Percentiles rank a stretch among this genome's conserved stretches.
phyloP scores from a whole-genome alignment of 345 rosid genomes.

The Eucalyptus albens region DNA sequence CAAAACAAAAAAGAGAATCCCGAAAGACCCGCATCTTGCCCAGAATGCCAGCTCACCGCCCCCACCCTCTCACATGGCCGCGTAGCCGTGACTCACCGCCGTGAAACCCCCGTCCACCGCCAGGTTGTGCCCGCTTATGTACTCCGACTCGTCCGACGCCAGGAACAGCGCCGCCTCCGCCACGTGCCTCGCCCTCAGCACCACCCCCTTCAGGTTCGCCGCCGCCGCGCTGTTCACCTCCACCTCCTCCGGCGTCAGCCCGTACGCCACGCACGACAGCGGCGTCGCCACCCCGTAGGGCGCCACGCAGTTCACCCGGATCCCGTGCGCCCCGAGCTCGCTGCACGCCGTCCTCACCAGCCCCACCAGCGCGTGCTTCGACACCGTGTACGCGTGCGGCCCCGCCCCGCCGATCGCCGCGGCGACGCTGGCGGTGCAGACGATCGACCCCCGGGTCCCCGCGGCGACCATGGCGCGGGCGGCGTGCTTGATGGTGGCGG shows the following conservation, averaged over 20 bases:
- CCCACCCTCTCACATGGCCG: background rate
- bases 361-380: conserved; percentile 78
- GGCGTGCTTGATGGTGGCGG: conserved; percentile 64
- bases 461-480: conserved; percentile 73
- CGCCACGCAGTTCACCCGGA: conserved; percentile 74
- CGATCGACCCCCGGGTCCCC: conserved; percentile 60
- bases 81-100: conserved; percentile 28
- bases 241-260: conserved; percentile 27
- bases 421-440: conserved; percentile 66
- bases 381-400: conserved; percentile 65
- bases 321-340: conserved; percentile 74
- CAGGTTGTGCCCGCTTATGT: conserved; percentile 79
- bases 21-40: background rate
- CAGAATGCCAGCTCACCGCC: background rate
- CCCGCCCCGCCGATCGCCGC: conserved; percentile 50
- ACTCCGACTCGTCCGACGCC: conserved; percentile 79
- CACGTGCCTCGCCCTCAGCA: conserved; percentile 55
- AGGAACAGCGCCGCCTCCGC: conserved; percentile 85
- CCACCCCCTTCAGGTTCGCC: conserved; percentile 59
- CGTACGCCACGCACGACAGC: conserved; percentile 39
- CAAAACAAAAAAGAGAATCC: background rate
- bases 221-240: conserved; percentile 24
- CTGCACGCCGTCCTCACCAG: conserved; percentile 58
- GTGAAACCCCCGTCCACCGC: conserved; percentile 81
- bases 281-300: conserved; percentile 89